phyloP scores from a whole-genome alignment of 768 basidiomycete species.

The Leccinum truebloodii region DNA sequence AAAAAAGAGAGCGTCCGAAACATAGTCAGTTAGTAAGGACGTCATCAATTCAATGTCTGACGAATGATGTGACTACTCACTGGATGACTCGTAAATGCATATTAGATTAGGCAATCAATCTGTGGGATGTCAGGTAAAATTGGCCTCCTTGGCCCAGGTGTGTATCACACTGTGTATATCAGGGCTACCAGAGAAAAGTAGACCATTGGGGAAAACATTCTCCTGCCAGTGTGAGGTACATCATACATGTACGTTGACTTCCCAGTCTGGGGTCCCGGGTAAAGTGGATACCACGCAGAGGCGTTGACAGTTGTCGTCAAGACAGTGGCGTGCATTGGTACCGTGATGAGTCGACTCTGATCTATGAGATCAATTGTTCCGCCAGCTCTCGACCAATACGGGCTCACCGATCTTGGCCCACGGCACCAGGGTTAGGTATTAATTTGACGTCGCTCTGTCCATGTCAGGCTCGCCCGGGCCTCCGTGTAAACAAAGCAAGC shows the following conservation, averaged over 20 bases:
- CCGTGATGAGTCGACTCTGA: too few relatives aligned
- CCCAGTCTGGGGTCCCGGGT: not conserved
- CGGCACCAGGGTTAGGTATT: too few relatives aligned
- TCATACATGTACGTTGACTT: not conserved
- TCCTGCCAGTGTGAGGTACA: not conserved
- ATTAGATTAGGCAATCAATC: not conserved
- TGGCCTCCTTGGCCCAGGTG: not conserved
- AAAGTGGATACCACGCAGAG: not conserved
- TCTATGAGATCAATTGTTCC: too few relatives aligned
- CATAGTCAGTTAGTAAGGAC: slow-evolving; percentile 17
- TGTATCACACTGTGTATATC: not conserved
- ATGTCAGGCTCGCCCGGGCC: too few relatives aligned
- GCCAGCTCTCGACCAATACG: too few relatives aligned
- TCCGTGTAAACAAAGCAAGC: too few relatives aligned
- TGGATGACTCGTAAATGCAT: not conserved
- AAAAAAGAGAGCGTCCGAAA: slow-evolving; percentile 18
- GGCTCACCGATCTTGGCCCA: too few relatives aligned
- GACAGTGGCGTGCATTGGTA: too few relatives aligned
- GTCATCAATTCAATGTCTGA: not conserved
- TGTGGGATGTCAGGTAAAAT: not conserved
- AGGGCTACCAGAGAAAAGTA: slow-evolving; percentile 13
- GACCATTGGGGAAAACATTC: not conserved
- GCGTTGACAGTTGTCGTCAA: too few relatives aligned
- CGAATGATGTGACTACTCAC: not conserved
- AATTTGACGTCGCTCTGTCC: too few relatives aligned